These are phyloP conservation scores for Daldinia sp. DNA, from an alignment of 2,329 filamentous ascomycete species.

Conservation along the genomic window DNA sequence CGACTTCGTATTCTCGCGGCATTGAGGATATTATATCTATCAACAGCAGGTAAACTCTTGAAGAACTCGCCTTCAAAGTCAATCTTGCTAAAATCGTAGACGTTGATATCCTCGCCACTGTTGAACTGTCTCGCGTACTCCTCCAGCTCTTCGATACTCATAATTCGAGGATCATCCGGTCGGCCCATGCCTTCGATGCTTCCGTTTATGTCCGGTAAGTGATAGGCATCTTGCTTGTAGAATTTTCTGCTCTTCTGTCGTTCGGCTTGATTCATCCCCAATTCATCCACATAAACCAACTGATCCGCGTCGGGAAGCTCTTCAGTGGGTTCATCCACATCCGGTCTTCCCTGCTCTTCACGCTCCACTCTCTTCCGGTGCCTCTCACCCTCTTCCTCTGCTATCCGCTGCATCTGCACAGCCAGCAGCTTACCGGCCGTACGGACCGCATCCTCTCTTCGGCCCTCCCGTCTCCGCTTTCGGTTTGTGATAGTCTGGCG, in stretches of 20 bases:
- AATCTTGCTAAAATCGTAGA: slow-evolving; percentile 98
- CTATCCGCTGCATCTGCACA: slow-evolving; percentile 90
- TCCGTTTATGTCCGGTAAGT: slow-evolving; percentile 85
- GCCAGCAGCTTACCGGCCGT: slow-evolving; percentile 93
- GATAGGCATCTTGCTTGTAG: slow-evolving; percentile 92
- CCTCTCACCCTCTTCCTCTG: slow-evolving; percentile 82
- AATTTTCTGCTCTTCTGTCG: slow-evolving; percentile 79
- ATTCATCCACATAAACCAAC: slow-evolving; percentile 90
- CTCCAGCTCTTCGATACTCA: slow-evolving; percentile 94
- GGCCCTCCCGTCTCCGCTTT: slow-evolving; percentile 82
- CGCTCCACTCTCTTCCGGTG: slow-evolving; percentile 59
- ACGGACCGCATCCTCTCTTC: slow-evolving; percentile 88
- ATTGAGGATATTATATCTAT: slow-evolving; percentile 97
- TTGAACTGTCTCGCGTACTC: slow-evolving; percentile 94
- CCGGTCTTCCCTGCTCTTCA: slow-evolving; percentile 50
- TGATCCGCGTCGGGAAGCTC: slow-evolving; percentile 71
- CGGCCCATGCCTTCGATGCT: slow-evolving; percentile 86
- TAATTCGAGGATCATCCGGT: slow-evolving; percentile 91
- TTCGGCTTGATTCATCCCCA: slow-evolving; percentile 81
- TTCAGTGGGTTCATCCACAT: slow-evolving; percentile 67
- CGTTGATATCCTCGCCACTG: slow-evolving; percentile 85
- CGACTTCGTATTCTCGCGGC: slow-evolving; percentile 88
- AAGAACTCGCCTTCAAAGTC: slow-evolving; percentile 98
- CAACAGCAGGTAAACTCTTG: slow-evolving; percentile 83
- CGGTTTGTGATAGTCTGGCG: slow-evolving; percentile 85